Percentiles rank a stretch among this genome's conserved stretches.
Conservation (phyloP, 2,329 filamentous ascomycete species). For the Bipolaris gigantea region DNA sequence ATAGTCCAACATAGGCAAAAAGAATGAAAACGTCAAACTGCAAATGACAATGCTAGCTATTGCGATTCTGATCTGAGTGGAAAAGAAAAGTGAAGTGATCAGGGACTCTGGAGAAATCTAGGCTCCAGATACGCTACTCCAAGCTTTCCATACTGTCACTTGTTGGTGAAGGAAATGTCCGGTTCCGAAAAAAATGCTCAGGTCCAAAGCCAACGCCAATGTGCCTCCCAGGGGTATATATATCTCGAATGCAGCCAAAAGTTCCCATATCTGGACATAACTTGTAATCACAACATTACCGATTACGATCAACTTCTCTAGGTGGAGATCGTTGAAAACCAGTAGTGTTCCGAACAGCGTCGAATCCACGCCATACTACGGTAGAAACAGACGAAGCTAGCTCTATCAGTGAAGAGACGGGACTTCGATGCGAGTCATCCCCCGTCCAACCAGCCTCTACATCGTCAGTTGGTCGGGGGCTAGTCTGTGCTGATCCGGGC, state of each 20-base stretch:
- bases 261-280: conserved; percentile 7
- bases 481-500: conserved; percentile 15
- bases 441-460: conserved; percentile 42
- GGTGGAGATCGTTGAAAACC: conserved; percentile 35
- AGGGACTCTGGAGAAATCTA: background rate
- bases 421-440: conserved; percentile 40
- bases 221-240: conserved; percentile 22
- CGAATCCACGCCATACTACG: conserved; percentile 42
- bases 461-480: conserved; percentile 24
- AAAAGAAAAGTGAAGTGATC: conserved; percentile 1
- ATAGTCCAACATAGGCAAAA: background rate
- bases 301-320: conserved; percentile 41
- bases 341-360: conserved; percentile 35
- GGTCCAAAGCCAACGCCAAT: conserved; percentile 14
- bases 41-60: background rate
- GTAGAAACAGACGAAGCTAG: conserved; percentile 40
- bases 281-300: conserved; percentile 19
- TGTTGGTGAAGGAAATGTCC: background rate
- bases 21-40: background rate
- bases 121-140: background rate
- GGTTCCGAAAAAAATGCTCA: background rate
- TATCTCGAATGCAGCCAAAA: conserved; percentile 20
- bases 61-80: background rate
- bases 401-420: conserved; percentile 33
- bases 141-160: background rate